Conservation (phyloP, 2,329 filamentous ascomycete genomes). For the Neonectria faginata region DNA sequence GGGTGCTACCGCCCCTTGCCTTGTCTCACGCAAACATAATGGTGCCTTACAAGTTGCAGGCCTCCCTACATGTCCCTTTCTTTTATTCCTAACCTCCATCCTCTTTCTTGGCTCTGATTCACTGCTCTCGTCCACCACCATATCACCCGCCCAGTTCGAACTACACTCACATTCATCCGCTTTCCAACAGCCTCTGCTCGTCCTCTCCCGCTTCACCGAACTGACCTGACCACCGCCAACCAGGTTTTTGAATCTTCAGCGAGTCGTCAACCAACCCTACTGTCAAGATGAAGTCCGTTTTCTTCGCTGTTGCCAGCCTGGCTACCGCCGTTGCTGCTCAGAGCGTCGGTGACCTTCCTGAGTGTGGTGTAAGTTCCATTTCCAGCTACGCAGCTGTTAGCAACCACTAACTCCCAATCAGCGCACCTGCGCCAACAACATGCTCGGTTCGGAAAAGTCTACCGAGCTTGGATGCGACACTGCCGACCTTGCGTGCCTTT, state of each 20-base stretch:
- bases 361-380: conserved; percentile 63
- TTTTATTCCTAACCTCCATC: conserved; percentile 31
- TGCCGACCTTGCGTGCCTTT: conserved; percentile 59
- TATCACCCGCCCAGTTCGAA: neutral
- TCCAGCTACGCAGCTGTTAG: neutral
- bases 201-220: conserved; percentile 11
- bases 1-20: conserved; percentile 41
- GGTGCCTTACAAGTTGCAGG: conserved; percentile 27
- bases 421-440: conserved; percentile 63
- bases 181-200: conserved; percentile 20
- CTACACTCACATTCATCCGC: conserved; percentile 20
- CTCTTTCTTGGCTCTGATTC: conserved; percentile 31
- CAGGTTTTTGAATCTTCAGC: conserved; percentile 28
- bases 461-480: conserved; percentile 58
- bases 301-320: conserved; percentile 57
- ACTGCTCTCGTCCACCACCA: conserved; percentile 26
- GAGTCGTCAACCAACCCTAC: conserved; percentile 34
- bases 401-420: conserved; percentile 45
- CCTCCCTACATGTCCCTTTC: conserved; percentile 21
- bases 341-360: conserved; percentile 55
- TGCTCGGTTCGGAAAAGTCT: conserved; percentile 58
- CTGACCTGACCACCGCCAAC: conserved; percentile 24
- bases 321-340: conserved; percentile 57
- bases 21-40: conserved; percentile 50
- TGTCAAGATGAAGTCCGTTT: conserved; percentile 64